A percentile compares a stretch with the other conserved stretches of the same genome.
phyloP scores from a whole-genome alignment of 148 eudicot species.

The Arctostaphylos glauca region DNA sequence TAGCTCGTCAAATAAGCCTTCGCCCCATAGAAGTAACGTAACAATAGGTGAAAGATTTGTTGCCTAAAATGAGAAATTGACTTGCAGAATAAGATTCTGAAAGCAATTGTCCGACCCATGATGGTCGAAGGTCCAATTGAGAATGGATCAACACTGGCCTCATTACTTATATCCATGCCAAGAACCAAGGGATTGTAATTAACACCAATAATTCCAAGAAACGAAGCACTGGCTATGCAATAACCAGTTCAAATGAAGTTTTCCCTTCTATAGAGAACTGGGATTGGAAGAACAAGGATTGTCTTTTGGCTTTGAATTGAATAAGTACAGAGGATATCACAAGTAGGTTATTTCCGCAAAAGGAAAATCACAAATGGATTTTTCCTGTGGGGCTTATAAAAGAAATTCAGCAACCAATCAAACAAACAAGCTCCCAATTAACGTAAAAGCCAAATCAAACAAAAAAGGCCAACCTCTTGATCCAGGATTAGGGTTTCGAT shows the following conservation, averaged over 20 bases:
- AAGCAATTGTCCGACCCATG: conserved; percentile 82
- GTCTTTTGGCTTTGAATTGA: background rate
- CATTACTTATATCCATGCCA: conserved; percentile 80
- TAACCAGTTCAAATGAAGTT: background rate
- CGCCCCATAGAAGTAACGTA: conserved; percentile 31
- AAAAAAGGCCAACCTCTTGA: conserved; percentile 6
- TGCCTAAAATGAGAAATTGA: conserved; percentile 68
- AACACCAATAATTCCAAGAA: background rate
- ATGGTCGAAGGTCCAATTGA: conserved; percentile 74
- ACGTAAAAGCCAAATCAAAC: background rate
- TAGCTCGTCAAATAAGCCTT: conserved; percentile 26
- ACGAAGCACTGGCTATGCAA: background rate
- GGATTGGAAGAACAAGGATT: background rate
- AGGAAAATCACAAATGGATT: background rate
- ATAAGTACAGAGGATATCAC: background rate
- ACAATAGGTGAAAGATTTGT: conserved; percentile 34
- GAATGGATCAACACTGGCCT: conserved; percentile 72
- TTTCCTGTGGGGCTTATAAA: background rate
- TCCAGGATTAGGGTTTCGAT: background rate
- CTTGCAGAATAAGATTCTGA: conserved; percentile 73
- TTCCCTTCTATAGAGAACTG: background rate
- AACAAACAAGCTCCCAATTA: background rate
- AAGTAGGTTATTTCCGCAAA: background rate
- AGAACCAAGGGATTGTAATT: background rate
- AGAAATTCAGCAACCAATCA: background rate